Conservation (phyloP, 2,329 filamentous ascomycete species). For the Aspergillus sp. region DNA sequence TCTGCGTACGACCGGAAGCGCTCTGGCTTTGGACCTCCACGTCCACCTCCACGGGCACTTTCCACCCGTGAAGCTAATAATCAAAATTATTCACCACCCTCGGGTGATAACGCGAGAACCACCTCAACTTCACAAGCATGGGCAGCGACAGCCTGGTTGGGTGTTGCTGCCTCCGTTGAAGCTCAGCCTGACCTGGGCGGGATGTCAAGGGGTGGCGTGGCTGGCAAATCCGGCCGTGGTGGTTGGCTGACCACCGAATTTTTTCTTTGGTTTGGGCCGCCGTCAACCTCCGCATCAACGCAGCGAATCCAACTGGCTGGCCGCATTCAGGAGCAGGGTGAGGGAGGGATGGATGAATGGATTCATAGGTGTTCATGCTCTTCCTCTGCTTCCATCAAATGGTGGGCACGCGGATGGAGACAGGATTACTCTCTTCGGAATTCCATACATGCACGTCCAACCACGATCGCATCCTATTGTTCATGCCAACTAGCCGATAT, state of each 20-base stretch:
- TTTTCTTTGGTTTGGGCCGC: slow-evolving; percentile 11
- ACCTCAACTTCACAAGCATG: background rate
- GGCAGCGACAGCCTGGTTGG: slow-evolving; percentile 1
- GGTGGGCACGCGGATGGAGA: slow-evolving; percentile 3
- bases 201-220: slow-evolving; percentile 14
- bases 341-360: background rate
- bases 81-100: background rate
- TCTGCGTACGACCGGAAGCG: background rate
- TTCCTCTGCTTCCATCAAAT: background rate
- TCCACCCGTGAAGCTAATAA: background rate
- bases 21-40: background rate
- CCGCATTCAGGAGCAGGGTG: slow-evolving; percentile 4
- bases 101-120: background rate
- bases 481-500: slow-evolving; percentile 1
- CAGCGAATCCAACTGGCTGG: slow-evolving; percentile 2
- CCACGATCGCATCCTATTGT: background rate
- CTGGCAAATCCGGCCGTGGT: slow-evolving; percentile 18
- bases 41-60: background rate
- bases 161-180: slow-evolving; percentile 7
- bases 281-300: background rate
- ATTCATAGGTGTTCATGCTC: slow-evolving; percentile 7
- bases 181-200: background rate
- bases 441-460: slow-evolving; percentile 3
- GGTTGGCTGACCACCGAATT: slow-evolving; percentile 17
- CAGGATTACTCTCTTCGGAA: slow-evolving; percentile 4